Base-by-base conservation (phyloP, 1,284 basidiomycete genomes). In the Irpex rosettiformis region DNA sequence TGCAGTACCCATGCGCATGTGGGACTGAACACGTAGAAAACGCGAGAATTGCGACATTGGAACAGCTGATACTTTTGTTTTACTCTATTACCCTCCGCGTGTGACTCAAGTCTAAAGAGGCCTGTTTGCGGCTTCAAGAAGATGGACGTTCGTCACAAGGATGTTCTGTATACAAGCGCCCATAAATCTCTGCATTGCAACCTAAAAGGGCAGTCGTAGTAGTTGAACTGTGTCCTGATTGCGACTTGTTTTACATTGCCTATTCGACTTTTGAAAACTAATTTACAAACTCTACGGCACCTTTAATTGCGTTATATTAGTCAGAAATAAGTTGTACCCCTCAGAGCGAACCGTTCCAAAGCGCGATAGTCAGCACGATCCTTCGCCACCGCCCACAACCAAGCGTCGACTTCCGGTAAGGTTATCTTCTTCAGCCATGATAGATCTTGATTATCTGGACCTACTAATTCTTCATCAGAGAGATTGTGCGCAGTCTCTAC, bases 371-470 rank as follows among this genome's bases (percentile, higher is more conserved):
- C 89, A 33, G 70, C 62, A 60, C 88, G 75, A 63, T 91, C 88
- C 69, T 92, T 92, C 52, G 88, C 88, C 7, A 88, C 80, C 27
- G 83, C 77, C 87, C 89, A 89, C 21, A 92, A 69, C 90, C 91
- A 93, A 67, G 80, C 80, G 68, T 90, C 86, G 57, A 92, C 63
- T 56, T 84, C 78, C 2, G 86, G 82, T 22, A 84, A 72, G 0
- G 77, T 84, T 45, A 92, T 78, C 5, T 75, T 72, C 59, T 73
- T 79, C 63, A 89, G 67, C 86, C 85, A 88, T 30, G 67, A 67
- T 28, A 76, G 65, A 53, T 58, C 59, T n/a, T 53, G 48, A n/a
- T 53, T 49, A 27, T 65, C 72, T 10, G 54, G 53, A 10, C 65
- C 65, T 3, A 64, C 61, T 40, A 75, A 56, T 29, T 71, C 69